Base-by-base conservation (phyloP, 2,329 filamentous ascomycete genomes). In the Fusarium newnesense region DNA sequence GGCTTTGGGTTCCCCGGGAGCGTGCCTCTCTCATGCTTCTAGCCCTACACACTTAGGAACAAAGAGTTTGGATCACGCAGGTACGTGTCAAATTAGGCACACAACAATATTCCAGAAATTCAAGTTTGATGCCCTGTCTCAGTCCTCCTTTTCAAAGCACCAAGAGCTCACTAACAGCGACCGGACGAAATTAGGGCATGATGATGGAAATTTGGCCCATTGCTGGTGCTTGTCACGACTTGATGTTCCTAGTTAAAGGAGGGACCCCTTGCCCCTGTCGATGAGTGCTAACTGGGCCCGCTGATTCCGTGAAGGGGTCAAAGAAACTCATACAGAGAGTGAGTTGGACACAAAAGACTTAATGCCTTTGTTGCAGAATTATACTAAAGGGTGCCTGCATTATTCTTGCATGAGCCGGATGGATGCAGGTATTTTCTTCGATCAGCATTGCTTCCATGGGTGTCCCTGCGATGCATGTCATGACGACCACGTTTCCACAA, bases 201-300 rank as follows among this genome's bases (percentile, higher is more conserved):
- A 52, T 49, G 47, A 58, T 77, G 69, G 75, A 76, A 75, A 77
- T 75, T 77, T 77, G 70, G 64, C 34, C 54, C 53, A 42, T 68
- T 52, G 57, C 67, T 68, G 73, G 60, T 50, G 67, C 47, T 32
- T 49, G 50, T 44, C 70, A 57, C 59, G 63, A 70, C 70, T 73
- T 72, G 43, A 70, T 58, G 63, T 74, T 53, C 34, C 66, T 47
- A 67, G 53, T 47, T 47, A 49, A 68, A 74, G 57, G 65, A 73
- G 46, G 62, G 42, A 50, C 67, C 61, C 66, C 49, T 60, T 61
- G 44, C 59, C 70, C 70, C 67, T 73, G 70, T 67, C 58, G 54
- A 70, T 70, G 56, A 62, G 44, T 47, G 37, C 60, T 67, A 52
- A 68, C 42, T 63, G 47, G 64, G 60, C 49, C 64, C 64, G 53